Percentiles rank a stretch among this genome's conserved stretches.
These are phyloP conservation scores for Clarireedia homoeocarpa DNA, from an alignment of 2,329 filamentous ascomycete species.

Conservation along the genomic window DNA sequence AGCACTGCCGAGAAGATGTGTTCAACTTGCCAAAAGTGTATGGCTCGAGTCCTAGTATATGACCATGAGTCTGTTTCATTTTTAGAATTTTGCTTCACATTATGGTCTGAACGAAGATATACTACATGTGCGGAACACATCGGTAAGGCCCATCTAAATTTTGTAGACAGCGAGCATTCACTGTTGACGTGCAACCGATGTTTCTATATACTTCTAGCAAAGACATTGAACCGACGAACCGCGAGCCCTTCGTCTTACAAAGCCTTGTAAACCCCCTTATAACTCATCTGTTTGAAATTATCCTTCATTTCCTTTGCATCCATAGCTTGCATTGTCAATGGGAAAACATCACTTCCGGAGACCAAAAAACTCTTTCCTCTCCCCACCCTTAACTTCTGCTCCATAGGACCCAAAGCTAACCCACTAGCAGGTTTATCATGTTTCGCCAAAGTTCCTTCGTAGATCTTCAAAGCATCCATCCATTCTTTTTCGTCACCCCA, in stretches of 20 bases:
- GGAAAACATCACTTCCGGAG: conserved; percentile 11
- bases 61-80: too few species aligned
- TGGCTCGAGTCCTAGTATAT: too few species aligned
- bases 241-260: not conserved
- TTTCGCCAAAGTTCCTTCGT: conserved; percentile 35
- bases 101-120: too few species aligned
- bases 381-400: conserved; percentile 13
- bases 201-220: too few species aligned
- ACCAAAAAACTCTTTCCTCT: conserved; percentile 22
- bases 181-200: not conserved
- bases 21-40: too few species aligned
- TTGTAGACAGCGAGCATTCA: too few species aligned
- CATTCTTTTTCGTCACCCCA: conserved; percentile 35
- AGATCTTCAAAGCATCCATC: conserved; percentile 32
- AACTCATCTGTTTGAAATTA: not conserved
- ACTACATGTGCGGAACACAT: too few species aligned
- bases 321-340: conserved; percentile 5
- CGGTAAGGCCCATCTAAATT: too few species aligned
- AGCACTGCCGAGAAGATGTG: too few species aligned
- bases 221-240: not conserved
- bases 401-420: conserved; percentile 18
- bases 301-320: not conserved
- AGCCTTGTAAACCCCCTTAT: not conserved
- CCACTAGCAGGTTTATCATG: conserved; percentile 36
- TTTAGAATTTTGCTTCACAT: too few species aligned